Conservation (phyloP, 805 yeast species). For the Pichia manshurica region DNA sequence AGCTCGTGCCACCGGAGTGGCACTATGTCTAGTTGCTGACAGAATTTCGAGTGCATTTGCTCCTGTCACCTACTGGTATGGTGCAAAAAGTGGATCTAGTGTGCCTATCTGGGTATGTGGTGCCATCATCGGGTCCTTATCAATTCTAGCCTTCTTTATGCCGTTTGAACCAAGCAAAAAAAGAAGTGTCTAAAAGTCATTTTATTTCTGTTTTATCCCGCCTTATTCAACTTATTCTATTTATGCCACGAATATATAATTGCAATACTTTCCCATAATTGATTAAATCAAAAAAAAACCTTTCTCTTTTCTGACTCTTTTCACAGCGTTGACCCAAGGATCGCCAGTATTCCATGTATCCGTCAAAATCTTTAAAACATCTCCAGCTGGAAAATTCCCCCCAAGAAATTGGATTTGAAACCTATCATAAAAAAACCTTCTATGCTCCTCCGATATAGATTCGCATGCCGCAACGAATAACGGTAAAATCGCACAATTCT, state of each 20-base stretch:
- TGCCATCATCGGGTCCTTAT: constrained; percentile 44
- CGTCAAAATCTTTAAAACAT: constrained; percentile 9
- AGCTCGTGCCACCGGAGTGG: constrained; percentile 55
- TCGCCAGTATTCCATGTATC: constrained; percentile 12
- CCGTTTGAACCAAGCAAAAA: constrained; percentile 37
- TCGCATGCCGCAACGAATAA: constrained; percentile 13
- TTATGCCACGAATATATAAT: no score
- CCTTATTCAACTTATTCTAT: no score
- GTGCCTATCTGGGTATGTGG: constrained; percentile 64
- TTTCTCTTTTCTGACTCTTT: constrained; percentile 6
- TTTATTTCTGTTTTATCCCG: no score
- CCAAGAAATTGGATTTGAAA: constrained; percentile 14
- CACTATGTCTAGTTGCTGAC: constrained; percentile 47
- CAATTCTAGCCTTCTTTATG: constrained; percentile 39
- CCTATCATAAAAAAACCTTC: constrained; percentile 9
- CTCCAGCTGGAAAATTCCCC: constrained; percentile 11
- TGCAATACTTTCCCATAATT: no score
- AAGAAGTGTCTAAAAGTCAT: not conserved
- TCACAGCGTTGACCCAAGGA: constrained; percentile 11
- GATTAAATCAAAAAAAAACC: constrained; percentile 8
- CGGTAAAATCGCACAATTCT: constrained; percentile 10
- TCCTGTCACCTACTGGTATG: constrained; percentile 51
- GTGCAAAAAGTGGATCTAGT: constrained; percentile 40
- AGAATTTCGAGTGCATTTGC: constrained; percentile 42
- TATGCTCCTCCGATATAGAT: constrained; percentile 2